phyloP scores from a whole-genome alignment of 495 filamentous ascomycete genomes.

The Amniculicola lignicola region DNA sequence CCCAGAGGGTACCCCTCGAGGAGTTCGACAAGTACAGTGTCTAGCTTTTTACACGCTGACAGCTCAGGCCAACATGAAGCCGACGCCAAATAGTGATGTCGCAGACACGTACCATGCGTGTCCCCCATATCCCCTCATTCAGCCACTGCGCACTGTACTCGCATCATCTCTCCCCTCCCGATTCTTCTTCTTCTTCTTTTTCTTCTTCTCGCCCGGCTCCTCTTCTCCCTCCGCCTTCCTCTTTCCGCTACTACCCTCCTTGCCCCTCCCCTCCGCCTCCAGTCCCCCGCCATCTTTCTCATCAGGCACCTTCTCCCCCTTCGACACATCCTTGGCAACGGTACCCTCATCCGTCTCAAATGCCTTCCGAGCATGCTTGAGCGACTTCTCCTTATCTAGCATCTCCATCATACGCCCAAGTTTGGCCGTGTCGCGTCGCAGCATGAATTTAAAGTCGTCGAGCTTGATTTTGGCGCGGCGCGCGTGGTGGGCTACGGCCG shows the following conservation, averaged over 20 bases:
- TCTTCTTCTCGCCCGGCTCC: constrained; percentile 27
- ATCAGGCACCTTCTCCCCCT: constrained; percentile 38
- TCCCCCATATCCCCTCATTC: no score
- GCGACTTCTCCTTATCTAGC: constrained; percentile 71
- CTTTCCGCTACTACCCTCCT: constrained; percentile 2
- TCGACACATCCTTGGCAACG: constrained; percentile 39
- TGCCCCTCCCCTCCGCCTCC: constrained; percentile 32
- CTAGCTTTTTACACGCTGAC: no score
- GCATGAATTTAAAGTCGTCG: constrained; percentile 92
- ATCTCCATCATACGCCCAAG: constrained; percentile 88
- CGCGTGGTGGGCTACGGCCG: constrained; percentile 72
- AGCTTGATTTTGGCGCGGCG: constrained; percentile 94
- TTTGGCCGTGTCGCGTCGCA: constrained; percentile 78
- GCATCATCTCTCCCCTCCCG: constrained; percentile 10
- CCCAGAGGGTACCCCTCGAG: no score
- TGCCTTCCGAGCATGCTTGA: constrained; percentile 71
- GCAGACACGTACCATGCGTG: no score
- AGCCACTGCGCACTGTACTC: constrained; percentile 20
- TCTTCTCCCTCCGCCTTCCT: not conserved
- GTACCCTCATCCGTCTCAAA: constrained; percentile 55
- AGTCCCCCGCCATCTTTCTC: constrained; percentile 18
- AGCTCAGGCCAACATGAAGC: no score
- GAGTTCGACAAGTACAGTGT: no score
- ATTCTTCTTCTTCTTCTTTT: constrained; percentile 28
- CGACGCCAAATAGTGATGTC: no score